A percentile compares a stretch with the other conserved stretches of the same genome.
phyloP scores from a whole-genome alignment of 208 protist species.

The Leishmania aethiopica region DNA sequence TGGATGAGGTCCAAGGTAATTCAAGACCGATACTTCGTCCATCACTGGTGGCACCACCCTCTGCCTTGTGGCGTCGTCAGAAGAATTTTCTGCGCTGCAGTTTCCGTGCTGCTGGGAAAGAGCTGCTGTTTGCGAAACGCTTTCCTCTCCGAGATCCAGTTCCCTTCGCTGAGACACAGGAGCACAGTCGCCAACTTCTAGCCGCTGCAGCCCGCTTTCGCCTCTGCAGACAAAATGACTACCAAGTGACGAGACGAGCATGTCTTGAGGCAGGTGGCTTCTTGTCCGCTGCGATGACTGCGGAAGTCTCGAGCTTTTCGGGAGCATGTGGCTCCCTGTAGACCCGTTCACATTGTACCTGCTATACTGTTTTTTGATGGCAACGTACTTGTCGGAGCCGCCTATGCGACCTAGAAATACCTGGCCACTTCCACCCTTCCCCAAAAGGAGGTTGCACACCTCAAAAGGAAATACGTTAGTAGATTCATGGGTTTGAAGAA shows the following conservation, averaged over 20 bases:
- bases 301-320: background rate
- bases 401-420: slow-evolving; percentile 68
- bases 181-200: background rate
- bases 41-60: background rate
- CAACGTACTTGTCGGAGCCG: slow-evolving; percentile 48
- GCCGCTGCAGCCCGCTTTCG: background rate
- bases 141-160: slow-evolving; percentile 38
- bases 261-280: background rate
- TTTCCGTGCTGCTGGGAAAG: slow-evolving; percentile 18
- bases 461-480: slow-evolving; percentile 62
- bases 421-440: slow-evolving; percentile 70
- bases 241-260: background rate
- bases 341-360: slow-evolving; percentile 1
- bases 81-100: background rate
- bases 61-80: background rate
- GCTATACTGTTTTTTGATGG: slow-evolving; percentile 71
- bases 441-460: slow-evolving; percentile 65
- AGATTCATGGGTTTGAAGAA: slow-evolving; percentile 1
- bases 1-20: slow-evolving; percentile 61
- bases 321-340: background rate
- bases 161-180: slow-evolving; percentile 16
- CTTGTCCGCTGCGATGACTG: background rate
- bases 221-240: background rate
- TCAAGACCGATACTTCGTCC: slow-evolving; percentile 55
- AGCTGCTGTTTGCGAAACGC: slow-evolving; percentile 30